Base-by-base conservation (phyloP, 352 stramenopile genomes). In the Phytophthora meadii region DNA sequence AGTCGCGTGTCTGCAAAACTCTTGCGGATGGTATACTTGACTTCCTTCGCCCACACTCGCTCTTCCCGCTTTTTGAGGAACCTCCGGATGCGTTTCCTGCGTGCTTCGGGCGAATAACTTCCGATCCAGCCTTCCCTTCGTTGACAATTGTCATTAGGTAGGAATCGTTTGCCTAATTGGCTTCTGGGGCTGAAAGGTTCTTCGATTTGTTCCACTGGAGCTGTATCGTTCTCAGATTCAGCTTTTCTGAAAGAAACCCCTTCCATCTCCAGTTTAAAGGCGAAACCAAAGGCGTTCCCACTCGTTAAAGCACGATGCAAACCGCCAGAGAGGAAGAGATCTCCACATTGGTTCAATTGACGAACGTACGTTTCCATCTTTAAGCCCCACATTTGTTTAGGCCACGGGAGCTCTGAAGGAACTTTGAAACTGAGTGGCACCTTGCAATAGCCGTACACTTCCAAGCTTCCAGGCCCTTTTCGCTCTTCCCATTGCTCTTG, bases 1-100 rank as follows among this genome's bases (percentile, higher is more conserved):
- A 99, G 61, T 63, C 96, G 81, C 52, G 87, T 98, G 76, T 99
- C 95, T 28, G 97, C 97, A 90, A 99, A 98, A 61, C 97, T 98
- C 74, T 99, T 99, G 2, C 97, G 81, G 8, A 99, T 90, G 70
- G 98, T 93, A 69, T 99, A 99, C 72, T 98, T 98, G 24, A 99
- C 92, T 40, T 89, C 81, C 54, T 96, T 98, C 19, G 72, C 61
- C 87, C 94, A 98, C 58, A 98, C 92, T 44, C 96, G 87, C 58
- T 98, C 82, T 63, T 98, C 90, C 27, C 95, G 76, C 77, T 98
- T 99, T 66, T 95, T 88, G 25, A 97, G 68, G 66, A 98, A 99
- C 54, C 91, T 88, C 58, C 95, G 82, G 39, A 99, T 91, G n/a
- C 93, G 81, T 65, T 96, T 81, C 57, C 88, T 89, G 19, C 94